Base-by-base conservation (phyloP, 2,329 filamentous ascomycete genomes). In the Penicillium expansum region DNA sequence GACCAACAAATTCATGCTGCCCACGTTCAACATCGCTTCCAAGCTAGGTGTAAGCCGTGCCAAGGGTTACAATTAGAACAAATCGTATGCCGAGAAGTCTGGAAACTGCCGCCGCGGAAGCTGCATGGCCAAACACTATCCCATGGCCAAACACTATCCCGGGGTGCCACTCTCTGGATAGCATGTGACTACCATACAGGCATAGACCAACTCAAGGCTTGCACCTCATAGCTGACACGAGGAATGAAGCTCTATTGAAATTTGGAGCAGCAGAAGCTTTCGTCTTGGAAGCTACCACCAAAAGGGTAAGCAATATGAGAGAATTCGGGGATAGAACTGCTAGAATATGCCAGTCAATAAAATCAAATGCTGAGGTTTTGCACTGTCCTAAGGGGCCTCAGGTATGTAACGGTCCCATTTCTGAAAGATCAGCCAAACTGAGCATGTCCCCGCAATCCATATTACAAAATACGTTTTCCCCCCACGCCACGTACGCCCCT, bases 1-100 rank as follows among this genome's bases (percentile, higher is more conserved):
- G 0, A 65, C 74, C 16, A 79, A 0, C 80, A 79, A 80, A 80
- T 5, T 71, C 77, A 56, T 80, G 77, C 60, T 80, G 77, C 72
- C 79, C 76, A 2, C 76, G 72, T 62, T 80, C 80, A 0, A 74
- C 70, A 56, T 74, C 71, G n/a, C 72, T 71, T 43, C 74, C 77
- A 54, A 72, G 79, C 57, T 78, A 73, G 4, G 72, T 77, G 52
- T 71, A 76, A 1, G 75, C 75, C 9, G 74, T 77, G 9, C 76
- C 75, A 13, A 78, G 57, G 0, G 74, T 73, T 2, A 7, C 69
- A 20, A 56, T 77, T 75, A 8, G 72, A 69, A 4, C 63, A 33
- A 8, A 59, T 60, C 49, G 11, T 24, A 48, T 35, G 1, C 62
- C 59, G 1, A 78, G 62, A 2, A 77, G 62, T 49, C 73, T 76